Evolutionary conservation across 441 rosid genomes (phyloP).

Genomic region (Pelargonium myrrhifolium): DNA sequence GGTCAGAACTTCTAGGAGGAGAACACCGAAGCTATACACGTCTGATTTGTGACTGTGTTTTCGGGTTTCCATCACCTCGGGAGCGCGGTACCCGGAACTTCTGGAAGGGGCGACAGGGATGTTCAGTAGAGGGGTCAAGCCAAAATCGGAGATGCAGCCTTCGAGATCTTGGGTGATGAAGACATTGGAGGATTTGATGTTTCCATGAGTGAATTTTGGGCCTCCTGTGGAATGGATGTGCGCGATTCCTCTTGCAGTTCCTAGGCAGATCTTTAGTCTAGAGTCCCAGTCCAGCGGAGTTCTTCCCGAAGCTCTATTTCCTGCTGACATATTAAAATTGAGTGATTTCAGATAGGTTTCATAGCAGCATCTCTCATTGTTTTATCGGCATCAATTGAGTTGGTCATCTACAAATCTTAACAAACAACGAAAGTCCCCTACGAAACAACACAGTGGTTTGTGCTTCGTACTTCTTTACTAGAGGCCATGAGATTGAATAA

Average conservation of each 20-base stretch:
- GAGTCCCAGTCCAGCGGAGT: slow-evolving; percentile 50
- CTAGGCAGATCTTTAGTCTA: slow-evolving; percentile 47
- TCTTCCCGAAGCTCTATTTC: slow-evolving; percentile 40
- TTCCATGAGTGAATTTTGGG: slow-evolving; percentile 56
- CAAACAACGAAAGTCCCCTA: too few relatives aligned
- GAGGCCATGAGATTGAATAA: too few relatives aligned
- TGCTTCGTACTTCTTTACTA: too few relatives aligned
- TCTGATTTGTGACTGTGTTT: slow-evolving; percentile 60
- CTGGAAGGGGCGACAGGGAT: slow-evolving; percentile 40
- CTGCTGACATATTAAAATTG: slow-evolving; percentile 26
- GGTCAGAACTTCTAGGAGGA: slow-evolving; percentile 58
- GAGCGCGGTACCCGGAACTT: slow-evolving; percentile 59
- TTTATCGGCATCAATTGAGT: too few relatives aligned
- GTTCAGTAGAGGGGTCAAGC: slow-evolving; percentile 49
- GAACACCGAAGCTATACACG: slow-evolving; percentile 60
- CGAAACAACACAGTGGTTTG: too few relatives aligned
- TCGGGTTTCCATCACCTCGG: slow-evolving; percentile 55
- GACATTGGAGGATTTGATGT: slow-evolving; percentile 56
- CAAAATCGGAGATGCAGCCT: slow-evolving; percentile 49
- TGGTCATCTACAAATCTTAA: too few relatives aligned
- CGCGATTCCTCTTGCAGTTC: slow-evolving; percentile 50
- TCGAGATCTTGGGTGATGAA: slow-evolving; percentile 43
- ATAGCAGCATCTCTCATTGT: too few relatives aligned
- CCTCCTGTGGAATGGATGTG: slow-evolving; percentile 50
- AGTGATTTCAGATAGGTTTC: not conserved